Percentiles rank a stretch among this genome's conserved stretches.
These are phyloP conservation scores for Mucor saturninus DNA, from an alignment of 371 early-diverging fungal species.

Conservation along the genomic window DNA sequence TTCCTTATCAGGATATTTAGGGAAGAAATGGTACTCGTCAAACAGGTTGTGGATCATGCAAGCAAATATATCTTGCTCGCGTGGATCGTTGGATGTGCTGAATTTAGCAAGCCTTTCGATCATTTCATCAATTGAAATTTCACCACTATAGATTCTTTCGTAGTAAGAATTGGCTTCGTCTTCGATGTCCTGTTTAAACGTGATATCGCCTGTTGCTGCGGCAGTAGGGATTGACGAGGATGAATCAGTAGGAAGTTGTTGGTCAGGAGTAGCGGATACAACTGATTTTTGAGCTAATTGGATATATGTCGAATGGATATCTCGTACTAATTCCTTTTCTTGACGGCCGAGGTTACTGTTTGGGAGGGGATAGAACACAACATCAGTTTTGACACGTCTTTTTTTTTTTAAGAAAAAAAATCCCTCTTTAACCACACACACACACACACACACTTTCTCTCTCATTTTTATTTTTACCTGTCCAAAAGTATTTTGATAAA, in stretches of 20 bases:
- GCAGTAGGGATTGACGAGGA: background rate
- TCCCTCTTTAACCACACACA: too few relatives aligned
- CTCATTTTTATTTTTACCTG: constrained; percentile 40
- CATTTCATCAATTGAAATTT: constrained; percentile 73
- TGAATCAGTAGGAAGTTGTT: background rate
- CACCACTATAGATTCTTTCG: constrained; percentile 79
- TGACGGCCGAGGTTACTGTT: constrained; percentile 9
- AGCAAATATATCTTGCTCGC: constrained; percentile 79
- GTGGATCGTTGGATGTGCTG: constrained; percentile 67
- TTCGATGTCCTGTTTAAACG: constrained; percentile 59
- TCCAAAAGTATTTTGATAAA: constrained; percentile 73
- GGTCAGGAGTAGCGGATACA: background rate
- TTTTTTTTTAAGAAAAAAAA: background rate
- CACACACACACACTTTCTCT: background rate
- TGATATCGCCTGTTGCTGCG: constrained; percentile 26
- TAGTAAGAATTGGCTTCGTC: constrained; percentile 80
- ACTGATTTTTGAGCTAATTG: constrained; percentile 13
- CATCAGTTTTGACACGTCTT: background rate
- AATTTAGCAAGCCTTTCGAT: constrained; percentile 75
- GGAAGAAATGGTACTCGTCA: constrained; percentile 94
- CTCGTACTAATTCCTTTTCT: constrained; percentile 26
- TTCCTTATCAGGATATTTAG: constrained; percentile 93
- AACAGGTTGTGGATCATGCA: constrained; percentile 88
- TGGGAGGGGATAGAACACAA: background rate
- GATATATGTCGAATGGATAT: constrained; percentile 26